These are phyloP conservation scores for Coniophora puteana DNA, from an alignment of 1,284 basidiomycete species.

Conservation along the genomic window DNA sequence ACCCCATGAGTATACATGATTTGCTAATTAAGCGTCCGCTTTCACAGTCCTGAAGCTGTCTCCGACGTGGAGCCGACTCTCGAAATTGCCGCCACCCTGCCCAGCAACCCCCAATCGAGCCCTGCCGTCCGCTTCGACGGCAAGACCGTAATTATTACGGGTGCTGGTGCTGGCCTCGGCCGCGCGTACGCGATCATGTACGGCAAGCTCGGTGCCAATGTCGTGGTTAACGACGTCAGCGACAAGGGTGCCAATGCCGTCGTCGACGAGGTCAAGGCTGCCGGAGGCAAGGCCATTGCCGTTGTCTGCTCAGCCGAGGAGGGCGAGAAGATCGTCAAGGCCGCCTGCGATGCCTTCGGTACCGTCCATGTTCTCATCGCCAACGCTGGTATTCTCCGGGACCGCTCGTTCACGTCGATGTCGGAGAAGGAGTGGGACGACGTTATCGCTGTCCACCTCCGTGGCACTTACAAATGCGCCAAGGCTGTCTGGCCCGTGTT, in stretches of 20 bases:
- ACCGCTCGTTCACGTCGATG: constrained; percentile 90
- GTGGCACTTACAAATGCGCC: constrained; percentile 81
- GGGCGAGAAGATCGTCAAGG: constrained; percentile 87
- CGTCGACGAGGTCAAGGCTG: constrained; percentile 84
- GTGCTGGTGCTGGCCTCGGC: constrained; percentile 91
- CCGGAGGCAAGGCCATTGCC: constrained; percentile 85
- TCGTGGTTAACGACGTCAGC: constrained; percentile 95
- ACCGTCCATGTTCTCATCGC: constrained; percentile 87
- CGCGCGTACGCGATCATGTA: constrained; percentile 92
- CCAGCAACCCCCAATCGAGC: constrained; percentile 72
- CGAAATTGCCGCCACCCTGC: constrained; percentile 62
- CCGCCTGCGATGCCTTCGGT: constrained; percentile 86
- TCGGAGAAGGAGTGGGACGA: constrained; percentile 93
- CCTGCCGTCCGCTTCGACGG: constrained; percentile 80
- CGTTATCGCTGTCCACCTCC: constrained; percentile 86
- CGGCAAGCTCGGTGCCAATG: constrained; percentile 88
- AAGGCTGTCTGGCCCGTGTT: constrained; percentile 98
- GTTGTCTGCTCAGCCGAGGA: constrained; percentile 90
- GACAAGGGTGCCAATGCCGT: constrained; percentile 83
- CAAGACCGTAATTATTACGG: constrained; percentile 93
- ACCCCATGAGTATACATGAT: background rate
- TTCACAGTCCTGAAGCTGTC: constrained; percentile 58
- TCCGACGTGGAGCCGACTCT: constrained; percentile 71
- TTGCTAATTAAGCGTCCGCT: constrained; percentile 6
- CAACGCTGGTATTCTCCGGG: constrained; percentile 93